Base-by-base conservation (phyloP, 305 asterid species). In the Fraxinus floribunda region DNA sequence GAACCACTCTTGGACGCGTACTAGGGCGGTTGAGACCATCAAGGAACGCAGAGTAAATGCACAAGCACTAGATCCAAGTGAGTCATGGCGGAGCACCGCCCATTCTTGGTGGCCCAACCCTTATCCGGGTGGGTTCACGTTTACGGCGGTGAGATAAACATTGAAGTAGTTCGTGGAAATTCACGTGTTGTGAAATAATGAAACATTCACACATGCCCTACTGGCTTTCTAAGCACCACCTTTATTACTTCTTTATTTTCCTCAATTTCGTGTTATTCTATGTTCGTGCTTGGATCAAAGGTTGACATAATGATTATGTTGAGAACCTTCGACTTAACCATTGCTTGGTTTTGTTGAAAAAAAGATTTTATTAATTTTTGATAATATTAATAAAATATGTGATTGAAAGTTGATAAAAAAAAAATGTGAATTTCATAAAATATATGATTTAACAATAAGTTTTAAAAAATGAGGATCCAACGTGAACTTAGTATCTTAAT, bases 51-150 rank as follows among this genome's bases (percentile, higher is more conserved):
- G 24, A 57, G 68, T 6, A 20, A n/a, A 3, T 4, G 18, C 8
- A 39, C 80, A 49, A 80, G 68, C 20, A 78, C 84, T 18, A 82
- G 82, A 85, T 24, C 83, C 88, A 78, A 81, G 34, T 64, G n/a
- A 24, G 35, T 64, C 85, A 29, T 76, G 77, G 79, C 49, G 82
- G 84, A 76, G 80, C 34, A 77, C 75, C 84, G 77, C 71, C 44
- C 75, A 83, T 80, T 80, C 41, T 80, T 78, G 80, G 85, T 46
- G 76, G 86, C 79, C 73, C 88, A 84, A 24, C 1, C 71, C 75
- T 71, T 76, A 76, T 8, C 29, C 26, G 18, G 79, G 78, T 49
- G 26, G 79, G 78, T 49, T 29, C 81, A 15, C 72, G 22, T 81
- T 84, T 78, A 13, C 9, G 39, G 75, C 39, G 75, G 75, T 70